Percentiles rank a stretch among this genome's conserved stretches.
These are phyloP conservation scores for Vigna trinervia DNA, from an alignment of 306 rosid genomes.

Conservation along the genomic window DNA sequence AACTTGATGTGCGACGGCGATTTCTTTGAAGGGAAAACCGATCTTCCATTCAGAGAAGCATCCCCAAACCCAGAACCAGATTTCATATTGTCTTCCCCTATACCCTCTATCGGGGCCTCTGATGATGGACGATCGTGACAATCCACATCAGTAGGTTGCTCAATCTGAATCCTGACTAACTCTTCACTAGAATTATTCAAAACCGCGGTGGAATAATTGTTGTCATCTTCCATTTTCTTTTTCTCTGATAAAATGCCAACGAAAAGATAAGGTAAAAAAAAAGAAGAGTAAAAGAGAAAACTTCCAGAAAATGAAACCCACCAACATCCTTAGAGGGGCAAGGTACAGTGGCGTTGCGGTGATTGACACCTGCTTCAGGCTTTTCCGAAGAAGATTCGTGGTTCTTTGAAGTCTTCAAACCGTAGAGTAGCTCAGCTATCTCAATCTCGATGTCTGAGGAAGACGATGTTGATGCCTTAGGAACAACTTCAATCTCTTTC, in stretches of 20 bases:
- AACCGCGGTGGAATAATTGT: conserved; percentile 29
- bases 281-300: conserved; percentile 6
- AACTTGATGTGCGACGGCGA: conserved; percentile 31
- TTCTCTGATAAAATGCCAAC: conserved; percentile 47
- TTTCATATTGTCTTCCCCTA: conserved; percentile 39
- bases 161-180: conserved; percentile 41
- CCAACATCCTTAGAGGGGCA: conserved; percentile 41
- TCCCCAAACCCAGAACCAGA: conserved; percentile 29
- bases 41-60: conserved; percentile 24
- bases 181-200: conserved; percentile 40
- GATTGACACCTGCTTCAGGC: conserved; percentile 42
- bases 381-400: conserved; percentile 40
- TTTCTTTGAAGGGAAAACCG: conserved; percentile 8
- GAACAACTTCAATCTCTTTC: conserved; percentile 52
- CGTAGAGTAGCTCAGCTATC: conserved; percentile 82
- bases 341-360: neutral
- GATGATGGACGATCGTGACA: conserved; percentile 38
- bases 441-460: conserved; percentile 68
- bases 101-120: conserved; percentile 30
- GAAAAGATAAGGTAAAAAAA: neutral
- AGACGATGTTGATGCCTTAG: conserved; percentile 47
- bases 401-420: conserved; percentile 51
- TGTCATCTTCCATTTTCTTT: conserved; percentile 44
- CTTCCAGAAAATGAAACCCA: conserved; percentile 40
- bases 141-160: conserved; percentile 43